Base-by-base conservation (phyloP, 768 basidiomycete species). In the Crassisporium funariophilum region DNA sequence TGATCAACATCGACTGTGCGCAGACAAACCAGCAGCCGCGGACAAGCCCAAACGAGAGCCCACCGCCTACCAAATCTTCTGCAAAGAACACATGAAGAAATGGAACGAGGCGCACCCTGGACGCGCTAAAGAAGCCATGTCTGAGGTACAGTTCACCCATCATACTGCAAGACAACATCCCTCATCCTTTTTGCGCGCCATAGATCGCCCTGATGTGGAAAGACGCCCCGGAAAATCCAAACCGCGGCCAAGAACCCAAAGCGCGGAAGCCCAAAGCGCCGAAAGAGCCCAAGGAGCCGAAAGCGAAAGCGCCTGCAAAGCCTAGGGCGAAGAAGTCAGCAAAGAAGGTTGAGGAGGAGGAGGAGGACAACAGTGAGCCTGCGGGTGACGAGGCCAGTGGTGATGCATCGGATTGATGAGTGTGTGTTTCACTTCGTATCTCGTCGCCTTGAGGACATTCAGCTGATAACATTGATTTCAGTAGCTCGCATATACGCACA, bases 141-240 rank as follows among this genome's bases (percentile, higher is more conserved):
- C 55, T 2, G 66, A 66, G 37, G 75, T 74, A 61, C n/a, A 24
- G 20, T 34, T 31, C 41, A 34, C 29, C 38, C 21, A 8, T 46
- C 21, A 46, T 13, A 35, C 38, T 39, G 11, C 34, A 33, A 4
- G 12, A n/a, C 44, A 15, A 33, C 41, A 15, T 25, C 53, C 24
- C 36, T 38, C 23, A 33, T 43, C n/a, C 23, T 35, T 12, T 42
- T 17, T 7, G 21, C 35, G 4, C 15, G 17, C 10, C 24, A 1
- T 52, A 85, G 83, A 81, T 85, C 50, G 82, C 75, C 4, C 66
- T 60, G 1, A 45, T 79, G 45, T 84, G 83, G 83, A 73, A 67
- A 35, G 73, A 82, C 46, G 72, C 83, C 0, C 79, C 79, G 1
- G 81, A 83, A 57, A 85, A 85, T 57, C 82, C 83, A 1, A 84